phyloP scores from a whole-genome alignment of 495 filamentous ascomycete species.

The Aspergillus wentii region DNA sequence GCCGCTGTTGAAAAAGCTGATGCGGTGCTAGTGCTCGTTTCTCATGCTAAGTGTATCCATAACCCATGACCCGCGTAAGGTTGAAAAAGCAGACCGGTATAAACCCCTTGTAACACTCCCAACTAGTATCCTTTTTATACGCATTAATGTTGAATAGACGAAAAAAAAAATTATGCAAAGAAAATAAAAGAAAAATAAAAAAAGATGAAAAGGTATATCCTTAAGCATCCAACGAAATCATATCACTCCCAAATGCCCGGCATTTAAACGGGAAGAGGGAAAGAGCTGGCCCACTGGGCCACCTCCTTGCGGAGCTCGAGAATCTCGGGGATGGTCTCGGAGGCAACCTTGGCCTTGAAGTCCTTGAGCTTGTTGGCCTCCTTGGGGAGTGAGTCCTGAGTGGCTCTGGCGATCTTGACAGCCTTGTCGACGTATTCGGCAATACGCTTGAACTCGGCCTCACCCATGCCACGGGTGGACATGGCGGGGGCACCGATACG shows the following conservation, averaged over 20 bases:
- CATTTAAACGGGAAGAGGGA: constrained; percentile 80
- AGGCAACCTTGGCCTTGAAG: constrained; percentile 88
- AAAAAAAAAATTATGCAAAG: constrained; percentile 8
- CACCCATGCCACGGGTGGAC: constrained; percentile 90
- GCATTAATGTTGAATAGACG: constrained; percentile 26
- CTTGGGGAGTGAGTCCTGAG: constrained; percentile 84
- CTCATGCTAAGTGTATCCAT: constrained; percentile 32
- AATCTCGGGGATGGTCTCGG: constrained; percentile 73
- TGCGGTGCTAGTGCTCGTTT: constrained; percentile 29
- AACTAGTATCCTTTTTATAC: constrained; percentile 22
- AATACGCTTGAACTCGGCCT: constrained; percentile 88
- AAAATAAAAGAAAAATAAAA: constrained; percentile 4
- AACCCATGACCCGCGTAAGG: constrained; percentile 42
- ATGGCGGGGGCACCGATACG: constrained; percentile 96
- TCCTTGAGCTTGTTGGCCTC: constrained; percentile 99
- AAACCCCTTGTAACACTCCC: constrained; percentile 40
- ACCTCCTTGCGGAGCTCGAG: constrained; percentile 84
- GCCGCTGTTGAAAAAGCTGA: constrained; percentile 33
- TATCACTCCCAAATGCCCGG: constrained; percentile 1
- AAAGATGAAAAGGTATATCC: constrained; percentile 10
- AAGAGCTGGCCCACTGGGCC: constrained; percentile 77
- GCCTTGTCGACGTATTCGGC: constrained; percentile 80
- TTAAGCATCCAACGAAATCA: no score
- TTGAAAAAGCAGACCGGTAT: constrained; percentile 46
- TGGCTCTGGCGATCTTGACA: constrained; percentile 76